These are phyloP conservation scores for Boletus holoroseus DNA, from an alignment of 1,284 basidiomycete species.

Conservation along the genomic window DNA sequence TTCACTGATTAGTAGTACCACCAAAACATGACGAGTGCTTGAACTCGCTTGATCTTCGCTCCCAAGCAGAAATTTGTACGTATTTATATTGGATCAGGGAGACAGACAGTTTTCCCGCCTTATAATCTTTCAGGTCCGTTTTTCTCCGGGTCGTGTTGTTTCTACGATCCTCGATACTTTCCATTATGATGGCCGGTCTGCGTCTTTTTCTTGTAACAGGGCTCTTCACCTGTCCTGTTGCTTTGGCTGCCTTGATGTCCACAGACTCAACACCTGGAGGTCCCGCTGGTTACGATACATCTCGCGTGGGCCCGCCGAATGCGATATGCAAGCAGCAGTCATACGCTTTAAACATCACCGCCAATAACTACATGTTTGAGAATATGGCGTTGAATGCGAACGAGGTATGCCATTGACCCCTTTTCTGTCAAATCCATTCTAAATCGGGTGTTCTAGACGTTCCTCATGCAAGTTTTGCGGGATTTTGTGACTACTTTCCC, in stretches of 20 bases:
- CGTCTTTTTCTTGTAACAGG: neutral
- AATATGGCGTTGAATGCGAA: neutral
- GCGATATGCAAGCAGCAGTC: neutral
- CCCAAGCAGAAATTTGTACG: too few species aligned
- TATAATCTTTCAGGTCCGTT: too few species aligned
- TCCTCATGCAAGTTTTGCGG: neutral
- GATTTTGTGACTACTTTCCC: neutral
- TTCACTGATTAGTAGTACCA: too few species aligned
- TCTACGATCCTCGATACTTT: neutral
- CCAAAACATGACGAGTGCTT: too few species aligned
- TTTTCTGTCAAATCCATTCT: neutral
- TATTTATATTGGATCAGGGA: too few species aligned
- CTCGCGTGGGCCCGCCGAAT: neutral
- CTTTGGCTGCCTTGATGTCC: neutral
- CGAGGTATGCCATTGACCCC: neutral
- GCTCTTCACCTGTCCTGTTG: neutral
- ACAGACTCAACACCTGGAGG: neutral
- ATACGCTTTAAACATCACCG: neutral
- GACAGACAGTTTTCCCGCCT: too few species aligned
- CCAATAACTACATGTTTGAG: neutral
- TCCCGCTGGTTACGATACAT: neutral
- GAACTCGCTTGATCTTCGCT: too few species aligned
- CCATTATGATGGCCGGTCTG: neutral
- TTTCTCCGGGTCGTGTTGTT: neutral
- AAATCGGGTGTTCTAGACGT: neutral